Evolutionary conservation across 345 rosid genomes (phyloP).

Genomic region (Boechera divaricarpa): DNA sequence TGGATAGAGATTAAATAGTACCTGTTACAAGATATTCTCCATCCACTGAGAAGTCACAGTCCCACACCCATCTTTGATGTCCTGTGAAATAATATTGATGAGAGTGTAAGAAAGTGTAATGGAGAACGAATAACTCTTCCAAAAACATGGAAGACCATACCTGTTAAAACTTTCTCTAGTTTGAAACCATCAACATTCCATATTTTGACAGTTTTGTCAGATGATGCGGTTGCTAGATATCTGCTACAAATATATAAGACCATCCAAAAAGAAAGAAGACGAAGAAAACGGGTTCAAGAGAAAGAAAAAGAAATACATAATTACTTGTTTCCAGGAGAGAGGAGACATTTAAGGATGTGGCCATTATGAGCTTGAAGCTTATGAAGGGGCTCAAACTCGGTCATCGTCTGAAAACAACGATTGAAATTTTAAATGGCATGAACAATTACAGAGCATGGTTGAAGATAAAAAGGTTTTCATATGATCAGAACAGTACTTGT

Average conservation of each 20-base stretch:
- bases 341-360: slow-evolving; percentile 91
- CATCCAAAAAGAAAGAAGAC: neutral
- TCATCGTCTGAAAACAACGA: slow-evolving; percentile 66
- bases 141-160: slow-evolving; percentile 45
- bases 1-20: slow-evolving; percentile 25
- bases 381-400: slow-evolving; percentile 95
- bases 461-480: slow-evolving; percentile 7
- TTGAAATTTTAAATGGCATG: neutral
- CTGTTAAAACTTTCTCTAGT: slow-evolving; percentile 80
- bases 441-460: neutral
- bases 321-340: slow-evolving; percentile 89
- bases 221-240: slow-evolving; percentile 94
- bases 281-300: neutral
- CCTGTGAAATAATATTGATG: slow-evolving; percentile 50
- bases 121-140: neutral
- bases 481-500: slow-evolving; percentile 53
- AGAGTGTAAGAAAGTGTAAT: slow-evolving; percentile 2
- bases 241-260: slow-evolving; percentile 47
- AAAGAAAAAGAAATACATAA: slow-evolving; percentile 10
- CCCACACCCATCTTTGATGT: slow-evolving; percentile 97
- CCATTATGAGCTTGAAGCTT: slow-evolving; percentile 90
- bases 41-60: slow-evolving; percentile 93
- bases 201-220: slow-evolving; percentile 92
- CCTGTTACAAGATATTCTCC: slow-evolving; percentile 95
- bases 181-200: slow-evolving; percentile 98